Evolutionary conservation across 2,329 filamentous ascomycete species (phyloP), one percentile per base, ranked within the genome.

Genomic region (Arthrinium phaeospermum): DNA sequence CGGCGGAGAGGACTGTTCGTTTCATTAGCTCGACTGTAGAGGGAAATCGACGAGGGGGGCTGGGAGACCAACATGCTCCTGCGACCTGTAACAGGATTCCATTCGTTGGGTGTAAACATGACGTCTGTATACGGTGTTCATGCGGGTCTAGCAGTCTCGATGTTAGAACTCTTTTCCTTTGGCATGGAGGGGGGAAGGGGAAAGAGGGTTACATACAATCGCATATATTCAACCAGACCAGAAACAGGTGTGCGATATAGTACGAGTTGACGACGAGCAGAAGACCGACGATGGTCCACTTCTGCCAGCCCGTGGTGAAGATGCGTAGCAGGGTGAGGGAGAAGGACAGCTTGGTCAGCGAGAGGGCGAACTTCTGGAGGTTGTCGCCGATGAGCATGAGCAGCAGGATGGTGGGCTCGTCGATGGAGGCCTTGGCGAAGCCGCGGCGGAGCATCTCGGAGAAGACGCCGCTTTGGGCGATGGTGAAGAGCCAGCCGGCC

Each of bases 341-440:
- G 64, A 84, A 83, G 1, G 82, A 82, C 0, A 82, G 82, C 73
- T 84, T 84, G 72, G 80, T 82, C 79, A 79, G 82, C 22, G 79
- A 77, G 47, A 82, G 76, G 8, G 79, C 77, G 37, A 82, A 46
- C 8, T 68, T 68, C 67, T 68, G 67, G 24, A 47, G 8, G 44
- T 30, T 47, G 27, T 68, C 67, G 67, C 44, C 44, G 24, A 68
- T 14, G 44, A 68, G 27, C 44, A 68, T 46, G 3, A 68, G 27
- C 67, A 68, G 16, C 19, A 49, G 22, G 24, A 49, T 34, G 44
- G 44, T 37, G 24, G 27, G 24, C 30, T 49, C 67, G 14, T 22
- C 67, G 41, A 68, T 46, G 41, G 67, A 22, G 2, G 45, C n/a
- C 27, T 41, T 34, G 16, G 67, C 67, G 67, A 68, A 68, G 14